Conservation (phyloP, 768 basidiomycete genomes). For the Serendipita sp. region DNA sequence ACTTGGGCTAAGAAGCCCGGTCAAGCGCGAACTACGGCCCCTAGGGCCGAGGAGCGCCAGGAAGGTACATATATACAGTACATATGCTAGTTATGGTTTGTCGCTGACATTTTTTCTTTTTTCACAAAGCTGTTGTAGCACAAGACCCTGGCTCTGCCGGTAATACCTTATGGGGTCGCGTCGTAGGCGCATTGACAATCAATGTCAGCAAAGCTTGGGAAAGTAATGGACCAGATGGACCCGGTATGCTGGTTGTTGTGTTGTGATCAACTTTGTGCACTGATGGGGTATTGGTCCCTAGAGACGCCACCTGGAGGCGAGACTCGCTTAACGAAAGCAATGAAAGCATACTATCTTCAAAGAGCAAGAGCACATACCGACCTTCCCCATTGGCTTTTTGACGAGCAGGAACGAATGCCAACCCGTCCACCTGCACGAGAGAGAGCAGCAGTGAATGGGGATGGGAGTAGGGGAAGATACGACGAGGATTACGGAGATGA, state of each 20-base stretch:
- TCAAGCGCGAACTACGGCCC: neutral
- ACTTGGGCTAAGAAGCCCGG: neutral
- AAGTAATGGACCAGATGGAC: conserved; percentile 23
- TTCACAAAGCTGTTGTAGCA: neutral
- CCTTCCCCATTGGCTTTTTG: conserved; percentile 51
- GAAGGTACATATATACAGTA: neutral
- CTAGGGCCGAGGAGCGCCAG: neutral
- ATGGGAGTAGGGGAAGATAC: conserved; percentile 7
- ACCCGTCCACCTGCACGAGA: conserved; percentile 13
- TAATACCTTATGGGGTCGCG: conserved; percentile 36
- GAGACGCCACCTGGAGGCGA: conserved; percentile 39
- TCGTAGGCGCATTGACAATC: conserved; percentile 37
- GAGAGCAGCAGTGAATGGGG: conserved; percentile 4
- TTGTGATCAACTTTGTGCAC: neutral
- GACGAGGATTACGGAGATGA: neutral
- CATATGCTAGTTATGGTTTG: too few relatives aligned
- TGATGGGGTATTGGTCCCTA: conserved; percentile 12
- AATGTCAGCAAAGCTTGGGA: conserved; percentile 44
- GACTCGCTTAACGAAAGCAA: conserved; percentile 40
- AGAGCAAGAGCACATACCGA: conserved; percentile 41
- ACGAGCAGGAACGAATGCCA: conserved; percentile 31
- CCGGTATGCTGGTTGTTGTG: conserved; percentile 22
- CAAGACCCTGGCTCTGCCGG: conserved; percentile 21
- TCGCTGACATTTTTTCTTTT: too few relatives aligned
- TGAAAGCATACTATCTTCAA: conserved; percentile 51